Evolutionary conservation across 441 rosid species (phyloP).

Genomic region (Omphalea diandra): DNA sequence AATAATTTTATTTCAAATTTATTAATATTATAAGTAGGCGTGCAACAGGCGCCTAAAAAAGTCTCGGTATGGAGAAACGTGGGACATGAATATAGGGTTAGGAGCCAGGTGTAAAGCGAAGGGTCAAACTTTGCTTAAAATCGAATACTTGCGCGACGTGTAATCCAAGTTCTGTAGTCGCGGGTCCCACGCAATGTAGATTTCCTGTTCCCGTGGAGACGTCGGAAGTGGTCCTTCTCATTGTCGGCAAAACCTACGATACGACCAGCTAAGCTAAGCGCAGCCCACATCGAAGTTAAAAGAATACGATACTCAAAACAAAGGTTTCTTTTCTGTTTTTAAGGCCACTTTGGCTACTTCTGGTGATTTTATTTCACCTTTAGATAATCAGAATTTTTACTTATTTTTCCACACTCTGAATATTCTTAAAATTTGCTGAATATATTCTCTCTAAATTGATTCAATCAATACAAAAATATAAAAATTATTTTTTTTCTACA

Average conservation of each 20-base stretch:
- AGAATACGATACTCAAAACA: no score
- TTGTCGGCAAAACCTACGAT: not conserved
- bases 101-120: constrained; percentile 31
- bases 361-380: no score
- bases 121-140: constrained; percentile 37
- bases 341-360: no score
- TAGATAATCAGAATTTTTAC: no score
- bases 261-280: not conserved
- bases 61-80: constrained; percentile 18
- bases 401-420: no score
- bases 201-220: no score
- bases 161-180: constrained; percentile 15
- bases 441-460: no score
- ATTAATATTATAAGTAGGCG: not conserved
- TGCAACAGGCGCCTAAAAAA: not conserved
- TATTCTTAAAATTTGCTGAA: no score
- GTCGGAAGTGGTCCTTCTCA: not conserved
- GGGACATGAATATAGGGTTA: constrained; percentile 25
- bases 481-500: no score
- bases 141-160: constrained; percentile 36
- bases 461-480: no score
- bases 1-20: no score
- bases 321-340: no score
- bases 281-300: not conserved
- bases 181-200: constrained; percentile 7